phyloP scores from a whole-genome alignment of 345 rosid species.

The Citrus reticulata region DNA sequence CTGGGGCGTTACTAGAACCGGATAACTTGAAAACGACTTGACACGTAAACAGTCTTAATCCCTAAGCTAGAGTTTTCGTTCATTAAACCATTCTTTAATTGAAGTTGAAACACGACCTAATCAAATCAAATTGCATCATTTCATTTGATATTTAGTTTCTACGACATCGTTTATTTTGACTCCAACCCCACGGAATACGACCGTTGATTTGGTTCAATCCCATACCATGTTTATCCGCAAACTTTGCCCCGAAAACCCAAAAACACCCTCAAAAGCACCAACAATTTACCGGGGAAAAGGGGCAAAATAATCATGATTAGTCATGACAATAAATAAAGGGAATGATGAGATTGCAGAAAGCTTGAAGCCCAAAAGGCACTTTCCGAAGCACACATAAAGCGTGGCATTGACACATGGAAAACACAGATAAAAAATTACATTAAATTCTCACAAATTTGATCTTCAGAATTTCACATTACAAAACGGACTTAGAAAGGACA shows the following conservation, averaged over 20 bases:
- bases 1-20: not conserved
- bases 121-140: not conserved
- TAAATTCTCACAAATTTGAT: not conserved
- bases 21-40: not conserved
- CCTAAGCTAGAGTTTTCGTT: not conserved
- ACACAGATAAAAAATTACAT: not conserved
- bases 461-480: not conserved
- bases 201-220: not conserved
- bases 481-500: no score
- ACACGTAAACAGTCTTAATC: not conserved
- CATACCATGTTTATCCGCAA: not conserved
- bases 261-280: not conserved
- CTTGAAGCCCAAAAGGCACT: not conserved
- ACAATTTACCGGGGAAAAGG: not conserved
- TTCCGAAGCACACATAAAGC: not conserved
- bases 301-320: not conserved
- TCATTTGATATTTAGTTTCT: not conserved
- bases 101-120: no score
- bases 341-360: constrained; percentile 13
- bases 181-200: not conserved
- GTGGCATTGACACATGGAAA: not conserved
- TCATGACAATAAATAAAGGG: not conserved
- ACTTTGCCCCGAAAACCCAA: not conserved
- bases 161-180: not conserved
- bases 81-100: no score